Base-by-base conservation (phyloP, 768 basidiomycete genomes). In the Daedalea quercina region DNA sequence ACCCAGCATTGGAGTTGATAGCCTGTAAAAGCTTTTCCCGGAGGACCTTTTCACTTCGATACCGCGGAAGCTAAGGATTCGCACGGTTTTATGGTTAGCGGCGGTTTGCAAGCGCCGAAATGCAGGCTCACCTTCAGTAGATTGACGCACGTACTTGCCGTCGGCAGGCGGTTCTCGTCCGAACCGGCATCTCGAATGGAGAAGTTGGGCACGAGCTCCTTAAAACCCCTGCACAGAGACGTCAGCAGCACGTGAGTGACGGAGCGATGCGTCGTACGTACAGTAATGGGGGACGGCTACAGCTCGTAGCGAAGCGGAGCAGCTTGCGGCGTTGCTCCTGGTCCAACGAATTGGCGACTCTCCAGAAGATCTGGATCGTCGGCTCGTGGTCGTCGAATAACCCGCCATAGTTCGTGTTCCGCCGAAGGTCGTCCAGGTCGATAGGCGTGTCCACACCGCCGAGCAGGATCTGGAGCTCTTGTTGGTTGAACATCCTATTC, bases 401-500 rank as follows among this genome's bases (percentile, higher is more conserved):
- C 4, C 94, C 92, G 1, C 92, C 91, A 56, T 95, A 93, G 47
- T 84, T 78, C 0, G 90, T 90, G 61, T 98, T 75, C 9, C 65
- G 61, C 53, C 84, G 74, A 53, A 97, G 68, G 67, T 99, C 94
- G 15, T 86, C 82, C 8, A 97, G 57, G 63, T 94, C 88, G 44
- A 95, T 85, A 0, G 87, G 86, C 0, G 89, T 74, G 54, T 94
- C 87, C 28, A 89, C 87, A 7, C 91, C 93, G 0, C 94, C 94
- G 6, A 99, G 76, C 1, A 98, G 73, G 45, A 95, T 86, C 65
- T 94, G 93, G 3, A 97, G 74, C 67, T 98, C 96, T 64, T 91
- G 88, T 58, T 95, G 94, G 67, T 97, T 95, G 71, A 98, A 99
- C 90, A 98, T 94, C 43, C 92, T 90, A 56, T 24, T 7, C 22